Percentiles rank a stretch among this genome's conserved stretches.
phyloP scores from a whole-genome alignment of 345 rosid species.

The Arabis hirsuta region DNA sequence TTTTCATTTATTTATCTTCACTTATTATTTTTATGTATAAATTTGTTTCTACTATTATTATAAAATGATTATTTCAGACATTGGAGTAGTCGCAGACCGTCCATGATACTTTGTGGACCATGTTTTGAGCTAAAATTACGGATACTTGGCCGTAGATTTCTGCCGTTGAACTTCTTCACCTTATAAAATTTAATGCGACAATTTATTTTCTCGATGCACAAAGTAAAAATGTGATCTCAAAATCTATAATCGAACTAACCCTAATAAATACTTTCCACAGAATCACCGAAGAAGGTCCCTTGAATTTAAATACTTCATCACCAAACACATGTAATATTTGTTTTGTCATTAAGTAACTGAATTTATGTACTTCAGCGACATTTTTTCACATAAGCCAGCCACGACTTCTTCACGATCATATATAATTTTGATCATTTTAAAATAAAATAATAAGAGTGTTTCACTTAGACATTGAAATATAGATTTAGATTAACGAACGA shows the following conservation, averaged over 20 bases:
- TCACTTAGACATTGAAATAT: conserved; percentile 7
- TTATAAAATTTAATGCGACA: conserved; percentile 26
- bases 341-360: conserved; percentile 22
- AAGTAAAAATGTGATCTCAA: conserved; percentile 23
- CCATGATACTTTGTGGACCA: conserved; percentile 42
- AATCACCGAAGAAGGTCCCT: conserved; percentile 25
- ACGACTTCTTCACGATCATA: conserved; percentile 32
- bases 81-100: conserved; percentile 33
- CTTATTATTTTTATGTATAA: background rate
- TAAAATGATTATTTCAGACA: conserved; percentile 15
- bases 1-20: conserved; percentile 16
- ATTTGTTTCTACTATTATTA: conserved; percentile 18
- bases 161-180: conserved; percentile 40
- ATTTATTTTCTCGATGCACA: conserved; percentile 34
- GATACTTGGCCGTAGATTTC: conserved; percentile 44
- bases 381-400: conserved; percentile 36
- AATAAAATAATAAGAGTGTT: background rate
- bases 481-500: conserved; percentile 31
- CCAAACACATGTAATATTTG: conserved; percentile 26
- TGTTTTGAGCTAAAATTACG: conserved; percentile 46
- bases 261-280: conserved; percentile 27
- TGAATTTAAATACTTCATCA: conserved; percentile 20
- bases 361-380: conserved; percentile 28
- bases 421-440: background rate
- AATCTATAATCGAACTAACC: conserved; percentile 25